phyloP scores from a whole-genome alignment of 768 basidiomycete genomes.

The Auricularia auricula-judae region DNA sequence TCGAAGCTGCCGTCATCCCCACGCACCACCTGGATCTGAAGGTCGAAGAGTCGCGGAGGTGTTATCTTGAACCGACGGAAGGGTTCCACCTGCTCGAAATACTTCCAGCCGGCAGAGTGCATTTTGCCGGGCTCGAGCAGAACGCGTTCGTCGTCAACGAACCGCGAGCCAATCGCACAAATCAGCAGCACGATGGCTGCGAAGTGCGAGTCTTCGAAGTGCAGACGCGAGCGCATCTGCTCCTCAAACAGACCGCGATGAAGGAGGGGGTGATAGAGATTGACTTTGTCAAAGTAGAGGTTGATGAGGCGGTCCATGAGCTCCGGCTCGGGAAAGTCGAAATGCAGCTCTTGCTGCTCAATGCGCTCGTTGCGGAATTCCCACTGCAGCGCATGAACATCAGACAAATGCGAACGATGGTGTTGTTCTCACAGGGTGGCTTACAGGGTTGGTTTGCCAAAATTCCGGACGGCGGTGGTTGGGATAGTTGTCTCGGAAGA shows the following conservation, averaged over 20 bases:
- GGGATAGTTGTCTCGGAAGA: conserved; percentile 8
- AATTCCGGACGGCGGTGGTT: conserved; percentile 14
- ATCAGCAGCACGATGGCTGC: conserved; percentile 52
- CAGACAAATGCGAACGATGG: conserved; percentile 2
- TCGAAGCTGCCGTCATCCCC: background rate
- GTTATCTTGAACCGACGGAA: conserved; percentile 47
- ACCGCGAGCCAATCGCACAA: conserved; percentile 55
- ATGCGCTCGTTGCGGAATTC: conserved; percentile 5
- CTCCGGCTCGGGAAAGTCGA: conserved; percentile 23
- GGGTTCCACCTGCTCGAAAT: conserved; percentile 48
- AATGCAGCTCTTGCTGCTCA: conserved; percentile 6
- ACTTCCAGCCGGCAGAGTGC: conserved; percentile 50
- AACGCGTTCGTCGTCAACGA: conserved; percentile 49
- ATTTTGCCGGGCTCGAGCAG: conserved; percentile 25
- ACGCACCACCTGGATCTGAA: conserved; percentile 54
- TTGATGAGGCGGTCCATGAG: conserved; percentile 44
- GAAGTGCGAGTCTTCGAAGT: conserved; percentile 42
- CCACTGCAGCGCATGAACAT: conserved; percentile 7
- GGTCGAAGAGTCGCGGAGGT: conserved; percentile 50
- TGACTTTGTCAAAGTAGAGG: conserved; percentile 50
- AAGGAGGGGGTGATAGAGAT: conserved; percentile 55
- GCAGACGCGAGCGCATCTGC: conserved; percentile 34
- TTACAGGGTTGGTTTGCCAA: conserved; percentile 22
- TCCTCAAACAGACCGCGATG: conserved; percentile 61
- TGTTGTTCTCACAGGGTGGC: conserved; percentile 7